Evolutionary conservation across 2,329 filamentous ascomycete genomes (phyloP).

Genomic region (Cryphonectria nitschkei): DNA sequence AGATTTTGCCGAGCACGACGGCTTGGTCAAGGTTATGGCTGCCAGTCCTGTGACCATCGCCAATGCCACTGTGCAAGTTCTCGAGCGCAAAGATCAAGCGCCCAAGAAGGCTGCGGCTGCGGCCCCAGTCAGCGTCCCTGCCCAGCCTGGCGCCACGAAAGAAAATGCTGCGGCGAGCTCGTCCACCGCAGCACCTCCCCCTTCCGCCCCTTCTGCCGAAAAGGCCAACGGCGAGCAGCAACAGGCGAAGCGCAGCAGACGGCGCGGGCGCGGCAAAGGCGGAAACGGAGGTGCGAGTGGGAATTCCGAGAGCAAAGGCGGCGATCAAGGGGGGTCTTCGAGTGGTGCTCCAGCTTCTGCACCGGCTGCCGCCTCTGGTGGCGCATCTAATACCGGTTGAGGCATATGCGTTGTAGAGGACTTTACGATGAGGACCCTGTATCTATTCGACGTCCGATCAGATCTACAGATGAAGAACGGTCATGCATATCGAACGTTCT

Average conservation of each 20-base stretch:
- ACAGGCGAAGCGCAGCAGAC: slow-evolving; percentile 27
- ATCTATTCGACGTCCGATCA: neutral
- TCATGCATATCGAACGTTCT: neutral
- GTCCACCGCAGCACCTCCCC: slow-evolving; percentile 5
- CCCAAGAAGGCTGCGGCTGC: slow-evolving; percentile 36
- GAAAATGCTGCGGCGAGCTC: slow-evolving; percentile 8
- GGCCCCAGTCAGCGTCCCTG: slow-evolving; percentile 13
- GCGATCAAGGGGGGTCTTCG: slow-evolving; percentile 12
- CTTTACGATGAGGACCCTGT: neutral
- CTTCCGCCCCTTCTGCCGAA: slow-evolving; percentile 22
- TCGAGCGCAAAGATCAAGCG: slow-evolving; percentile 73
- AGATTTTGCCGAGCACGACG: slow-evolving; percentile 76
- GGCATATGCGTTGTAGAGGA: neutral
- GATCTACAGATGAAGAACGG: neutral
- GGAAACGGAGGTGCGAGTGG: slow-evolving; percentile 22
- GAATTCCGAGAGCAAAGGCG: slow-evolving; percentile 19
- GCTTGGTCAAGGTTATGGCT: slow-evolving; percentile 76
- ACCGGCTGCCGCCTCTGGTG: slow-evolving; percentile 11
- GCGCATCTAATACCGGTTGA: slow-evolving; percentile 22
- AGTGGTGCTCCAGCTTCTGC: slow-evolving; percentile 14
- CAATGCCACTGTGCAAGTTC: slow-evolving; percentile 82
- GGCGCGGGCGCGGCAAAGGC: slow-evolving; percentile 28
- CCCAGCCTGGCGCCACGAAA: slow-evolving; percentile 10
- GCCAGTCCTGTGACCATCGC: slow-evolving; percentile 82
- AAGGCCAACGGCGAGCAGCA: slow-evolving; percentile 25